Evolutionary conservation across 169 alveolate species (phyloP).

Genomic region (Plasmodium gallinaceum): DNA sequence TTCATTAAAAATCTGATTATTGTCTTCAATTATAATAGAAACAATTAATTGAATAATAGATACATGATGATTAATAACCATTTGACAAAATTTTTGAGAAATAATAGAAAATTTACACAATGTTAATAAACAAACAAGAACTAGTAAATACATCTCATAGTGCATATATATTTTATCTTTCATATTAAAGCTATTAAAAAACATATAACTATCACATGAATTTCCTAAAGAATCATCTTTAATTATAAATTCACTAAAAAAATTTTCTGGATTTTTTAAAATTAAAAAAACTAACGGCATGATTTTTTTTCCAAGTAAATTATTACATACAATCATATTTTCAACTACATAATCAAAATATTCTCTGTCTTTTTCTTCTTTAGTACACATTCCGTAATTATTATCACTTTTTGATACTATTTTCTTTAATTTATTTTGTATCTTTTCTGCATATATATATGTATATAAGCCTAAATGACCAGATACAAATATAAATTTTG

Average conservation of each 20-base stretch:
- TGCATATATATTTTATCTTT: conserved; percentile 41
- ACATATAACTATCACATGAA: neutral
- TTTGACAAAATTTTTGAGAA: conserved; percentile 65
- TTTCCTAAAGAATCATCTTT: neutral
- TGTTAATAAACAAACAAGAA: conserved; percentile 63
- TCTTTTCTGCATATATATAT: conserved; percentile 69
- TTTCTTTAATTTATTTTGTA: conserved; percentile 58
- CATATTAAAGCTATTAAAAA: neutral
- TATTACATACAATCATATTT: conserved; percentile 69
- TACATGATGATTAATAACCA: conserved; percentile 4
- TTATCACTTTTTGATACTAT: conserved; percentile 44
- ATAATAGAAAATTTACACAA: conserved; percentile 60
- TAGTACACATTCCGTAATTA: conserved; percentile 73
- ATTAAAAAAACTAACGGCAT: conserved; percentile 63
- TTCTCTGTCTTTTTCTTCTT: conserved; percentile 72
- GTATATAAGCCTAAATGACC: conserved; percentile 74
- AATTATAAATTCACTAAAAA: conserved; percentile 44
- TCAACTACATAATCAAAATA: conserved; percentile 74
- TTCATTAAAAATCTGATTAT: conserved; percentile 28
- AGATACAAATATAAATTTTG: conserved; percentile 49
- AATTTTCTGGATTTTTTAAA: conserved; percentile 34
- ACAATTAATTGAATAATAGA: conserved; percentile 61
- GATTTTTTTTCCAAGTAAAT: conserved; percentile 59
- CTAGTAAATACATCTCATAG: conserved; percentile 60
- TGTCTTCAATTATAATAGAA: conserved; percentile 42